These are phyloP conservation scores for Bromus sterilis DNA, from an alignment of 176 grass and related monocot genomes.

Conservation along the genomic window DNA sequence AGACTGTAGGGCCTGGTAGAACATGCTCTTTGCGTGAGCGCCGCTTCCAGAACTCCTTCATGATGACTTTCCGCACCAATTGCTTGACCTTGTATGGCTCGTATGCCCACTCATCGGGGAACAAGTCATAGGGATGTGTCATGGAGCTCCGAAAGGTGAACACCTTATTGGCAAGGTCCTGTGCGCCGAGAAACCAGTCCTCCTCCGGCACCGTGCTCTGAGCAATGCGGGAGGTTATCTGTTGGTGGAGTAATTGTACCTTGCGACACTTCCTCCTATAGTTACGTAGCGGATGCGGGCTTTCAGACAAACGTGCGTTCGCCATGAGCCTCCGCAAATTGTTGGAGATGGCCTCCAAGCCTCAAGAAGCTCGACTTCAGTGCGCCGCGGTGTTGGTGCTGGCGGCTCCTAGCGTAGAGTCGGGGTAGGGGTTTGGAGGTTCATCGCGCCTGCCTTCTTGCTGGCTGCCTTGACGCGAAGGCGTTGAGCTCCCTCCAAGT, in stretches of 20 bases:
- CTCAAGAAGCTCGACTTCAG: neutral
- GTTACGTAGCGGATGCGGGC: neutral
- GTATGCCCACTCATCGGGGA: too few species aligned
- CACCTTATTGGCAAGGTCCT: neutral
- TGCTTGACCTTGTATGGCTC: too few species aligned
- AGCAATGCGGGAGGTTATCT: too few species aligned
- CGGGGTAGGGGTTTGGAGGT: too few species aligned
- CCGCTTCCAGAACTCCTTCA: neutral
- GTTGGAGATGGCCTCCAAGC: too few species aligned
- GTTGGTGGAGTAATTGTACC: neutral
- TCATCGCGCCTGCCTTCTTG: too few species aligned
- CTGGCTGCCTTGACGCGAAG: too few species aligned
- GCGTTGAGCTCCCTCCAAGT: too few species aligned
- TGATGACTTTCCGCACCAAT: too few species aligned
- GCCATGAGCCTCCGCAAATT: too few species aligned
- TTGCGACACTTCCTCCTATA: neutral
- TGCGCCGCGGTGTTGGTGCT: neutral
- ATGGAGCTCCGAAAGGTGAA: neutral
- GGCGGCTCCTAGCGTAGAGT: too few species aligned
- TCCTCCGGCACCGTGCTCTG: neutral
- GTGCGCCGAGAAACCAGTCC: neutral
- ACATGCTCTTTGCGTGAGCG: neutral
- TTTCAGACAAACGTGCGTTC: neutral
- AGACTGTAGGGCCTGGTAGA: neutral
- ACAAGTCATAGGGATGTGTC: too few species aligned